These are phyloP conservation scores for Penicillium sp. DNA, from an alignment of 2,329 filamentous ascomycete genomes.

Conservation along the genomic window DNA sequence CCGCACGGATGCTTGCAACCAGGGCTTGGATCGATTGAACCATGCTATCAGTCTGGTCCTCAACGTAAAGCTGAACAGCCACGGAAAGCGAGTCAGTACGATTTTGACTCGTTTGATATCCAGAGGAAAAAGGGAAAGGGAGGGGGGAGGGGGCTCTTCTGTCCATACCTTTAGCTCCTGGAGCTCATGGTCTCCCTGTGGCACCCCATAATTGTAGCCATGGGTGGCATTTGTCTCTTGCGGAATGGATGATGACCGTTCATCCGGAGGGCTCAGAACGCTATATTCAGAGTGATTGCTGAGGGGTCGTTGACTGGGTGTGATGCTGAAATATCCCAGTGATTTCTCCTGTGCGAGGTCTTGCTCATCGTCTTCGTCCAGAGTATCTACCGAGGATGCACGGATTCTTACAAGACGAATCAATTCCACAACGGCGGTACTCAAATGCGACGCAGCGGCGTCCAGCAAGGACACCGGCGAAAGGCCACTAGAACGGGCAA, in stretches of 20 bases:
- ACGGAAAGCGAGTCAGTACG: slow-evolving; percentile 10
- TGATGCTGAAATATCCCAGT: slow-evolving; percentile 59
- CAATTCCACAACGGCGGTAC: slow-evolving; percentile 77
- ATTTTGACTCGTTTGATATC: not conserved
- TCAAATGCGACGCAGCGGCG: slow-evolving; percentile 85
- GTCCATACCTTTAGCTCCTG: slow-evolving; percentile 55
- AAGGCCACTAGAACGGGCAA: slow-evolving; percentile 71
- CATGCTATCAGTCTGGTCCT: slow-evolving; percentile 73
- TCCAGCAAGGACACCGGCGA: slow-evolving; percentile 91
- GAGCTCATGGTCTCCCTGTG: slow-evolving; percentile 44
- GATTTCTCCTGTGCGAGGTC: slow-evolving; percentile 59
- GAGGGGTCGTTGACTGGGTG: slow-evolving; percentile 44
- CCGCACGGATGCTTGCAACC: slow-evolving; percentile 63
- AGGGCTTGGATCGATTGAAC: slow-evolving; percentile 78
- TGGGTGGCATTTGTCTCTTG: slow-evolving; percentile 28
- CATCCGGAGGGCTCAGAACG: slow-evolving; percentile 58
- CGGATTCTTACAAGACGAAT: slow-evolving; percentile 78
- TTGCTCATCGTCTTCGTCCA: slow-evolving; percentile 65
- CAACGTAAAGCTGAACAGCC: slow-evolving; percentile 60
- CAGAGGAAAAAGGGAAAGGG: no score
- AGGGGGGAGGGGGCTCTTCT: not conserved
- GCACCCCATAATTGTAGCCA: slow-evolving; percentile 37
- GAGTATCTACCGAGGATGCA: slow-evolving; percentile 64
- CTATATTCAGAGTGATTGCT: slow-evolving; percentile 70
- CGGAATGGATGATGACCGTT: slow-evolving; percentile 22